Evolutionary conservation across 2,329 filamentous ascomycete genomes (phyloP), one percentile per base, ranked within the genome.

Genomic region (Alternaria sp.): DNA sequence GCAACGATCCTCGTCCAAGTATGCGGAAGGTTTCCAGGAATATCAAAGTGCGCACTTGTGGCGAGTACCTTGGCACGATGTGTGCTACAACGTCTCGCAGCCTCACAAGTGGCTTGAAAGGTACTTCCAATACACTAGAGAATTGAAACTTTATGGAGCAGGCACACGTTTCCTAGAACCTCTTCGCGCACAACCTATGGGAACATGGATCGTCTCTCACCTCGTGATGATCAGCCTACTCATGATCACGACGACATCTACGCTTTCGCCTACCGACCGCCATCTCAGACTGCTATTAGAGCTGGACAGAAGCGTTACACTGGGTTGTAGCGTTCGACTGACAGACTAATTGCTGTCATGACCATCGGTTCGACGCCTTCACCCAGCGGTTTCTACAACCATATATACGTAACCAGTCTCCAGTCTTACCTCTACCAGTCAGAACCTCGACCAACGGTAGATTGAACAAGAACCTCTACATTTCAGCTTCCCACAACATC

Each of bases 401-500:
- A 2, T 17, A 17, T 11, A 40, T 17, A 17, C 36, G 3, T 2
- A 2, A 5, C n/a, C 9, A 11, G 36, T 40, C 2, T 40, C 36
- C 2, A 17, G 8, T 17, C n/a, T 40, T 40, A 40, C 15, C 36
- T 40, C 32, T 36, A 36, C 4, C 32, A 36, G 9, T 0, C 7
- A 32, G 7, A 36, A 36, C 15, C 7, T n/a, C 32, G 15, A 36
- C 9, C 13, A 36, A n/a, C 0, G 32, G 32, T n/a, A 9, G 0
- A n/a, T n/a, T n/a, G 6, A n/a, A 2, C 0, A 0, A 36, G 10
- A 0, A 12, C 17, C 0, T 51, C 9, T 51, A 51, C 49, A 10
- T 10, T 23, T 1, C 9, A 51, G 7, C 8, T 26, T 21, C 11
- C n/a, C n/a, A 13, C n/a, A 17, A 40, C 6, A 28, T 11, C 25